These are phyloP conservation scores for Colletotrichum zoysiae DNA, from an alignment of 2,329 filamentous ascomycete species.

Conservation along the genomic window DNA sequence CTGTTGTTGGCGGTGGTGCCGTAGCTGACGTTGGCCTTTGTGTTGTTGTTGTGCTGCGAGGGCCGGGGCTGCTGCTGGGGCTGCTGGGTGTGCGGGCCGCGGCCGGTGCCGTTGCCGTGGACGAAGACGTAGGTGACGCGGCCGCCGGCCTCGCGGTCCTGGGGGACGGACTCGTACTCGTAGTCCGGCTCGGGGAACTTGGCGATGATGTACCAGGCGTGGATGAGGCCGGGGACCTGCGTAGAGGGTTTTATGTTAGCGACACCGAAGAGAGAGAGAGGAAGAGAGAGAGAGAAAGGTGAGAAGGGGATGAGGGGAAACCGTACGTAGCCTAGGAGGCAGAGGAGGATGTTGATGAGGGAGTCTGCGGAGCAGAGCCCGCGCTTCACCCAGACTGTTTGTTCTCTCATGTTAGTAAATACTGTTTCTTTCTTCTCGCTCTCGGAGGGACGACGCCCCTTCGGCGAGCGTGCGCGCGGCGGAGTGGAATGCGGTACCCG, in stretches of 20 bases:
- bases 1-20: conserved; percentile 52
- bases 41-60: conserved; percentile 50
- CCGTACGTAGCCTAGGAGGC: conserved; percentile 75
- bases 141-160: conserved; percentile 67
- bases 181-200: conserved; percentile 82
- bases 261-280: conserved; percentile 47
- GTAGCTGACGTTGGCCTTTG: conserved; percentile 57
- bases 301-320: conserved; percentile 29
- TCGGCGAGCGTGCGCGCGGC: not conserved
- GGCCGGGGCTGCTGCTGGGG: conserved; percentile 50
- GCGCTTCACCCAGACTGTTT: conserved; percentile 94
- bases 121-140: conserved; percentile 85
- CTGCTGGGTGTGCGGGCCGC: conserved; percentile 47
- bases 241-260: conserved; percentile 40
- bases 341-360: conserved; percentile 94
- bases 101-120: conserved; percentile 57
- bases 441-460: too few species aligned
- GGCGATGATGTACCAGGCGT: conserved; percentile 98
- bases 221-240: conserved; percentile 85
- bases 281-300: not conserved
- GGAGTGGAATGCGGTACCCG: not conserved
- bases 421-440: not conserved
- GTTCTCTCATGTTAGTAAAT: conserved; percentile 21
- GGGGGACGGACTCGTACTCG: conserved; percentile 74
- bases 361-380: conserved; percentile 94